Evolutionary conservation across 2,329 filamentous ascomycete genomes (phyloP).

Genomic region (Neofusicoccum sp.): DNA sequence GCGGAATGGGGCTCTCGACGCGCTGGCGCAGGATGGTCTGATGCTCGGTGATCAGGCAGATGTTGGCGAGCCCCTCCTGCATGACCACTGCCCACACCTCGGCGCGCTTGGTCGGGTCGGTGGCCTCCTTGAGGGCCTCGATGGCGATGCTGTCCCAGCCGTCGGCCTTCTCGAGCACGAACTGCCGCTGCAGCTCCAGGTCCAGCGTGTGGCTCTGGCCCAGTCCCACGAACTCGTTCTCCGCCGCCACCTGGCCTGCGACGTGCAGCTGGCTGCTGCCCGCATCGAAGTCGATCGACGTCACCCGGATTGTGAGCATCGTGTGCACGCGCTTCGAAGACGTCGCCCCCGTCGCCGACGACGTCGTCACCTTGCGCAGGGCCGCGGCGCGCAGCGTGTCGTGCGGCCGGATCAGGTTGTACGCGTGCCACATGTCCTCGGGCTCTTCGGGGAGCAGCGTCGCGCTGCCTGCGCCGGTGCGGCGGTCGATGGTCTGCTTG

Average conservation of each 20-base stretch:
- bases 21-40: slow-evolving; percentile 74
- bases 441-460: slow-evolving; percentile 72
- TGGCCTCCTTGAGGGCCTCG: slow-evolving; percentile 75
- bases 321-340: slow-evolving; percentile 66
- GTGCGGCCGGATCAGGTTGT: slow-evolving; percentile 69
- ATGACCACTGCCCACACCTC: slow-evolving; percentile 90
- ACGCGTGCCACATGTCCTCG: slow-evolving; percentile 80
- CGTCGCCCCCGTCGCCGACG: slow-evolving; percentile 63
- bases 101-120: slow-evolving; percentile 76
- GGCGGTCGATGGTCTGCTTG: slow-evolving; percentile 65
- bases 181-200: slow-evolving; percentile 83
- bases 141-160: slow-evolving; percentile 91
- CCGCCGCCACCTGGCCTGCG: slow-evolving; percentile 64
- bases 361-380: slow-evolving; percentile 65
- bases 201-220: slow-evolving; percentile 75
- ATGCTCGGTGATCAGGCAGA: slow-evolving; percentile 79
- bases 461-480: slow-evolving; percentile 66
- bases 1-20: slow-evolving; percentile 67
- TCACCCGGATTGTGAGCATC: slow-evolving; percentile 66
- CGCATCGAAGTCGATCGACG: slow-evolving; percentile 69
- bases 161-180: slow-evolving; percentile 80
- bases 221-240: slow-evolving; percentile 68
- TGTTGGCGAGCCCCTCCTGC: slow-evolving; percentile 84
- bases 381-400: slow-evolving; percentile 69
- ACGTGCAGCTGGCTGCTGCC: slow-evolving; percentile 70